Conservation (phyloP, 768 basidiomycete genomes). For the Serendipita sp. region DNA sequence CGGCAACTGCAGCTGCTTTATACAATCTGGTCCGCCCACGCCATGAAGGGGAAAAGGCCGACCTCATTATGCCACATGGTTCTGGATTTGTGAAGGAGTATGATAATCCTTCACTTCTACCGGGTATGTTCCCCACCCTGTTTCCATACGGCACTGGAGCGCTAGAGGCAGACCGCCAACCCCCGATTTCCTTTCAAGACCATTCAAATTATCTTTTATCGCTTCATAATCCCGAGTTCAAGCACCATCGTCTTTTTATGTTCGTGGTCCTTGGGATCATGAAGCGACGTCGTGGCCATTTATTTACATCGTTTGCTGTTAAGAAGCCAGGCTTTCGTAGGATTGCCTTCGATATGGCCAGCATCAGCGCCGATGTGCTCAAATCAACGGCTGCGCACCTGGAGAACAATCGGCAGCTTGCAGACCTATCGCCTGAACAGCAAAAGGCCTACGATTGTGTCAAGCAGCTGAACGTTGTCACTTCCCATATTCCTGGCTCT, state of each 20-base stretch:
- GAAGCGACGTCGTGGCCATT: slow-evolving; percentile 15
- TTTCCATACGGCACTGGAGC: too few species aligned
- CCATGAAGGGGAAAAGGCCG: too few species aligned
- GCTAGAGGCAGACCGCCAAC: too few species aligned
- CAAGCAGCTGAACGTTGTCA: slow-evolving; percentile 17
- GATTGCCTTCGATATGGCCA: slow-evolving; percentile 6
- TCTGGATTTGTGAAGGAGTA: too few species aligned
- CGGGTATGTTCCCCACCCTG: too few species aligned
- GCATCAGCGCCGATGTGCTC: slow-evolving; percentile 4
- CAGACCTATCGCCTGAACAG: slow-evolving; percentile 11
- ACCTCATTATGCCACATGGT: too few species aligned
- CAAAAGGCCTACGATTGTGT: slow-evolving; percentile 15
- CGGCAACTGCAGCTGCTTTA: too few species aligned
- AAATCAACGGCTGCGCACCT: slow-evolving; percentile 9
- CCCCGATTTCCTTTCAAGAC: too few species aligned
- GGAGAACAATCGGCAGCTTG: slow-evolving; percentile 5
- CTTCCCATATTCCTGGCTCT: slow-evolving; percentile 20
- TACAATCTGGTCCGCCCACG: too few species aligned
- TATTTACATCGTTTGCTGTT: slow-evolving; percentile 16
- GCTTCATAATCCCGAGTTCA: slow-evolving; percentile 9
- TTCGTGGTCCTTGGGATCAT: slow-evolving; percentile 18
- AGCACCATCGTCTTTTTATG: slow-evolving; percentile 16
- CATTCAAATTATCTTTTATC: too few species aligned
- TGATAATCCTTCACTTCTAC: too few species aligned
- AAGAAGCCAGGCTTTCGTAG: slow-evolving; percentile 1